phyloP scores from a whole-genome alignment of 805 yeast genomes.

The Wickerhamiella alocasiicola region DNA sequence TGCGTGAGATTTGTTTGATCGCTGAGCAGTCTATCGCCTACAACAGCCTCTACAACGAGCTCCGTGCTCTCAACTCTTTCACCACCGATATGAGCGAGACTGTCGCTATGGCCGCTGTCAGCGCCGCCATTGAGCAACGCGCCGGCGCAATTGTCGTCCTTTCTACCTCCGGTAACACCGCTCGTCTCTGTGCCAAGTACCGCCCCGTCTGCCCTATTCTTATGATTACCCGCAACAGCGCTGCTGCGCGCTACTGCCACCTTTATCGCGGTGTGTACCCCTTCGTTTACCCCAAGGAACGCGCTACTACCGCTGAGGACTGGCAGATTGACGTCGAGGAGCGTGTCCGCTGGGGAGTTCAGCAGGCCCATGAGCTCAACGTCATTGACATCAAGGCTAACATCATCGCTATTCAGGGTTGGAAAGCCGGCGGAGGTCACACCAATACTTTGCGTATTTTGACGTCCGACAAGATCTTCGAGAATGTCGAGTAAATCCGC shows the following conservation, averaged over 20 bases:
- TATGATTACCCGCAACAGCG: constrained; percentile 93
- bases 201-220: constrained; percentile 95
- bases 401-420: constrained; percentile 93
- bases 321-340: constrained; percentile 96
- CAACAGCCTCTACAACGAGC: constrained; percentile 67
- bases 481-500: too few relatives aligned
- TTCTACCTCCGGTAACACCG: constrained; percentile 89
- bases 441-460: constrained; percentile 91
- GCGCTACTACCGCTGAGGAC: constrained; percentile 44
- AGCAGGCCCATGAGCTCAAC: constrained; percentile 77
- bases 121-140: constrained; percentile 89
- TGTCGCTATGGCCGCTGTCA: constrained; percentile 91
- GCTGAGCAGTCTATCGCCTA: constrained; percentile 97
- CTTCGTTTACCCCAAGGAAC: constrained; percentile 59
- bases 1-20: constrained; percentile 93
- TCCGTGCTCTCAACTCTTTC: constrained; percentile 70
- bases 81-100: constrained; percentile 95
- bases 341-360: constrained; percentile 86
- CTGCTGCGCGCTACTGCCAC: constrained; percentile 91
- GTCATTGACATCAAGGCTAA: constrained; percentile 78
- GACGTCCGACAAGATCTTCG: constrained; percentile 9
- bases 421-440: constrained; percentile 98
- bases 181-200: constrained; percentile 93
- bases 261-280: constrained; percentile 98
- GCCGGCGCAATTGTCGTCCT: constrained; percentile 95